Conservation (phyloP, 1,284 basidiomycete genomes). For the Trametes hirsuta region DNA sequence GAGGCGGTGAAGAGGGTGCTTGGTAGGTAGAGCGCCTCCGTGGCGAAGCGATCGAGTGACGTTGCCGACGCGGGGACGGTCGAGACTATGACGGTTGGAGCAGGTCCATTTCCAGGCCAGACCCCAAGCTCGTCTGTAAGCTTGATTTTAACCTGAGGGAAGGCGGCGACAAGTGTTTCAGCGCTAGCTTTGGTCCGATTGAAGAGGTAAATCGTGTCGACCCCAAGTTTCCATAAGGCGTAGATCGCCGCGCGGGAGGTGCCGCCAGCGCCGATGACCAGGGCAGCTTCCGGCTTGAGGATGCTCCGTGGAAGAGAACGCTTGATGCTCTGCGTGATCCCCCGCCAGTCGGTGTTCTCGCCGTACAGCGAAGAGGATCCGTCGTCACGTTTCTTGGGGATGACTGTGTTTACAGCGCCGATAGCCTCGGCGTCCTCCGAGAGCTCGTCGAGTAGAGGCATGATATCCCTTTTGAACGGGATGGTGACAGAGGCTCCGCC, state of each 20-base stretch:
- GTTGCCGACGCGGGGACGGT: conserved; percentile 85
- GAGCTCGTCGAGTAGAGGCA: conserved; percentile 76
- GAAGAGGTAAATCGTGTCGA: conserved; percentile 77
- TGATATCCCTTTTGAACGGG: conserved; percentile 89
- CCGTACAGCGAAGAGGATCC: conserved; percentile 67
- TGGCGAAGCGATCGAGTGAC: conserved; percentile 39
- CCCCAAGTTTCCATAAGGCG: conserved; percentile 75
- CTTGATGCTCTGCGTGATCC: conserved; percentile 68
- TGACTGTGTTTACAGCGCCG: conserved; percentile 92
- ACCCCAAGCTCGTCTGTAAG: conserved; percentile 61
- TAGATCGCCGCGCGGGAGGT: conserved; percentile 93
- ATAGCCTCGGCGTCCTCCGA: conserved; percentile 82
- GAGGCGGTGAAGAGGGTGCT: conserved; percentile 53
- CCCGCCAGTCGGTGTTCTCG: conserved; percentile 94
- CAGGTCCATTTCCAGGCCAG: conserved; percentile 49
- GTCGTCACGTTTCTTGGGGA: conserved; percentile 52
- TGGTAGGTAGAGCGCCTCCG: conserved; percentile 59
- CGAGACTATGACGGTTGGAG: conserved; percentile 79
- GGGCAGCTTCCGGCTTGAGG: conserved; percentile 48
- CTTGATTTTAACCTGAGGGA: conserved; percentile 68
- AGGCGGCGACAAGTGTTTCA: conserved; percentile 63
- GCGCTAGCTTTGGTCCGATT: conserved; percentile 84
- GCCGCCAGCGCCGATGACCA: conserved; percentile 92
- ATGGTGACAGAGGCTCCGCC: conserved; percentile 97
- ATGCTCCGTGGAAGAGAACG: conserved; percentile 43